phyloP scores from a whole-genome alignment of 2,329 filamentous ascomycete genomes.

The Reticulascus tulasneorum region DNA sequence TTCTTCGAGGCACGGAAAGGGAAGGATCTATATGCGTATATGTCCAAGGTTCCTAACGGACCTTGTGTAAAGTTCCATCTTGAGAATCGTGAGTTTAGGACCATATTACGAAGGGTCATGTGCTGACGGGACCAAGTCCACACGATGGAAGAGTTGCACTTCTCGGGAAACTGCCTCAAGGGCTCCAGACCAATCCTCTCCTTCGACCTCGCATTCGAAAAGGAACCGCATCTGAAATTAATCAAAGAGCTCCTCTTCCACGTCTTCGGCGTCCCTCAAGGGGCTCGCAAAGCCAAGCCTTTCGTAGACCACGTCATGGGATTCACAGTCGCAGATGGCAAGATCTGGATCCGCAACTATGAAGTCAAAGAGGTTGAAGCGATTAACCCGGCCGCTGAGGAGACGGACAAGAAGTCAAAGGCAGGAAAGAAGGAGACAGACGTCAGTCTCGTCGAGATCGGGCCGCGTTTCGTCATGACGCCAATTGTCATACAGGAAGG shows the following conservation, averaged over 20 bases:
- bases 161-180: constrained; percentile 94
- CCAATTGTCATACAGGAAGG: constrained; percentile 93
- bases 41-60: constrained; percentile 51
- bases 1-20: constrained; percentile 96
- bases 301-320: constrained; percentile 95
- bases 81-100: constrained; percentile 58
- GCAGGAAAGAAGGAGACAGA: constrained; percentile 60
- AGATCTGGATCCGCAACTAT: constrained; percentile 95
- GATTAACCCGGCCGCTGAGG: constrained; percentile 15
- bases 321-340: constrained; percentile 85
- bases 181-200: constrained; percentile 87
- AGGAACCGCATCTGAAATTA: constrained; percentile 72
- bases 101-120: constrained; percentile 17
- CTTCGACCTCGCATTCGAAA: constrained; percentile 88
- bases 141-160: constrained; percentile 95
- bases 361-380: constrained; percentile 59
- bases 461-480: constrained; percentile 86
- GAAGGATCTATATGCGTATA: constrained; percentile 91
- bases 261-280: constrained; percentile 87
- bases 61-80: constrained; percentile 66
- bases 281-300: constrained; percentile 84
- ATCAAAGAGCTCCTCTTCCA: constrained; percentile 89
- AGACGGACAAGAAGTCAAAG: constrained; percentile 33
- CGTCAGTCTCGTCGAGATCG: constrained; percentile 84
- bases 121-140: constrained; percentile 55